Evolutionary conservation across 495 filamentous ascomycete species (phyloP).

Genomic region (Copromyces sp.): DNA sequence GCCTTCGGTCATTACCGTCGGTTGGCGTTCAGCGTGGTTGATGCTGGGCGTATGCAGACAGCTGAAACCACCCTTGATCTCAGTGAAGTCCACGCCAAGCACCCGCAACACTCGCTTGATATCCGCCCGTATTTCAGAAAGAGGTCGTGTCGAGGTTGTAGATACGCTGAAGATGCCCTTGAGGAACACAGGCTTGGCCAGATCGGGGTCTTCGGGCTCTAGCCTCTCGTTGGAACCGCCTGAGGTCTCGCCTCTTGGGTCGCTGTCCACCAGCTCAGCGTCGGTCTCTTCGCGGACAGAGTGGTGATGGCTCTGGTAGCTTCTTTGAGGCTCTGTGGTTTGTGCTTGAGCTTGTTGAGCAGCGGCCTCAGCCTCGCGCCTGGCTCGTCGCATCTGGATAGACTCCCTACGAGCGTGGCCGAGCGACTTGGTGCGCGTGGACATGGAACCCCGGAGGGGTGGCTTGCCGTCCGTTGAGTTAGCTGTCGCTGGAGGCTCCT

Average conservation of each 20-base stretch:
- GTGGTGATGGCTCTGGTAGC: constrained; percentile 37
- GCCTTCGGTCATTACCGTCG: constrained; percentile 14
- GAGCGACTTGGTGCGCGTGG: constrained; percentile 76
- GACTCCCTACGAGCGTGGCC: constrained; percentile 85
- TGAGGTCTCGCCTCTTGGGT: constrained; percentile 26
- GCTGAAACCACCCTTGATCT: constrained; percentile 89
- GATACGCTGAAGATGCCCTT: constrained; percentile 98
- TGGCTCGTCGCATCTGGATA: constrained; percentile 69
- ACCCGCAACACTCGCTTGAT: constrained; percentile 85
- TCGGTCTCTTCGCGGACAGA: constrained; percentile 79
- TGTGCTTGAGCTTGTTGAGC: constrained; percentile 7
- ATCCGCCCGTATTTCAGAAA: constrained; percentile 73
- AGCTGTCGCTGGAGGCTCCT: constrained; percentile 45
- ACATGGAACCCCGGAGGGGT: constrained; percentile 38
- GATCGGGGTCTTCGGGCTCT: constrained; percentile 44
- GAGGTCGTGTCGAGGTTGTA: constrained; percentile 86
- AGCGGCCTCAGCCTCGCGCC: constrained; percentile 40
- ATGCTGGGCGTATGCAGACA: constrained; percentile 85
- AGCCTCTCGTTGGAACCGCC: constrained; percentile 43
- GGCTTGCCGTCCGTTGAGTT: constrained; percentile 23
- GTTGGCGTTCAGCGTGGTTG: constrained; percentile 31
- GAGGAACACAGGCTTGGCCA: constrained; percentile 85
- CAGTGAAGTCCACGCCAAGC: constrained; percentile 78
- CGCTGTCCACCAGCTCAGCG: constrained; percentile 36
- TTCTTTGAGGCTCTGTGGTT: constrained; percentile 22